phyloP scores from a whole-genome alignment of 1,284 basidiomycete genomes.

The Ceratobasidium sp. region DNA sequence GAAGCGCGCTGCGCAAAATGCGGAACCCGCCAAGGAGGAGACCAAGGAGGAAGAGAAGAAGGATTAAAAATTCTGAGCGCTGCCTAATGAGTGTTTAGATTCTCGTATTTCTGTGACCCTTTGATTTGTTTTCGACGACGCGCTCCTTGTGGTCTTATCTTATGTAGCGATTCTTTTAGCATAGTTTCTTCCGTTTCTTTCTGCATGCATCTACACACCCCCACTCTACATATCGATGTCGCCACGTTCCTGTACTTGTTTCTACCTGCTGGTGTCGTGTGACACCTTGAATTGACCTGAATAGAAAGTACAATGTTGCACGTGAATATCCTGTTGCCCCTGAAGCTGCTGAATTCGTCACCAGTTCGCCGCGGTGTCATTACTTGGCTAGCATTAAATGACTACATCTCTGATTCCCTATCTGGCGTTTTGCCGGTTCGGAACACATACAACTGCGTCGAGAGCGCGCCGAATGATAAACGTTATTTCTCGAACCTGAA shows the following conservation, averaged over 20 bases:
- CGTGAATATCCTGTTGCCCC: background rate
- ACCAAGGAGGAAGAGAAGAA: conserved; percentile 53
- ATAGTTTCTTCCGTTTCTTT: conserved; percentile 5
- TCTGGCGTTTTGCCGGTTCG: background rate
- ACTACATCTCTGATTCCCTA: background rate
- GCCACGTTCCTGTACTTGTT: conserved; percentile 20
- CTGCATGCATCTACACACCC: conserved; percentile 21
- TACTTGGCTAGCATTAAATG: background rate
- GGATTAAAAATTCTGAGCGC: conserved; percentile 46
- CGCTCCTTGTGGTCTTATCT: conserved; percentile 17
- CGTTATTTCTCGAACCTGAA: background rate
- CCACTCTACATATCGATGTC: conserved; percentile 32
- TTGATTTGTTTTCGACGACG: conserved; percentile 1
- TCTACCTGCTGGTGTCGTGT: conserved; percentile 17
- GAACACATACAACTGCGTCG: background rate
- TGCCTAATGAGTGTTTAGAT: background rate
- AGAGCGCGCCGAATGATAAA: background rate
- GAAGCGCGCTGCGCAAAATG: conserved; percentile 79
- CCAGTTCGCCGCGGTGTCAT: background rate
- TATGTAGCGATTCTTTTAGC: conserved; percentile 27
- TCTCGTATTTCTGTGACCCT: background rate
- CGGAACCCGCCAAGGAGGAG: conserved; percentile 37
- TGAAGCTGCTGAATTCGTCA: background rate
- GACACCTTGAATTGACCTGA: conserved; percentile 3
- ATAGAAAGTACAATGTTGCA: conserved; percentile 24